A percentile compares a stretch with the other conserved stretches of the same genome.
Evolutionary conservation across 2,329 filamentous ascomycete species (phyloP).

Genomic region (Fusarium xylarioides): DNA sequence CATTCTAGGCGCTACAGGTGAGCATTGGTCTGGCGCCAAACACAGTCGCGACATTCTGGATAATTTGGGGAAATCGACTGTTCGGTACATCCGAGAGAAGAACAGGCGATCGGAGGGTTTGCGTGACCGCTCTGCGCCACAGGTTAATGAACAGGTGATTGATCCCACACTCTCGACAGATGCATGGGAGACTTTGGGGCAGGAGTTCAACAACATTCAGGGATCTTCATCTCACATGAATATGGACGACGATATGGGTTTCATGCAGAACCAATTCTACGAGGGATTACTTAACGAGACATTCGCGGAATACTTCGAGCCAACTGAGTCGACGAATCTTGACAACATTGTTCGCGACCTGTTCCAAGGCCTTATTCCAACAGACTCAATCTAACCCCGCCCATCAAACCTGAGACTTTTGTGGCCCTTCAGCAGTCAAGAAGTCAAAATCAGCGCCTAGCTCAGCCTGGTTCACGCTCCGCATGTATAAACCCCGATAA

Average conservation of each 20-base stretch:
- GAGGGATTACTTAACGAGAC: slow-evolving; percentile 39
- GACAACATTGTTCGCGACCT: slow-evolving; percentile 47
- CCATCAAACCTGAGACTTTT: not conserved
- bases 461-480: slow-evolving; percentile 68
- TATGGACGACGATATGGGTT: not conserved
- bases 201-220: not conserved
- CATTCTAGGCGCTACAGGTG: slow-evolving; percentile 60
- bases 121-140: not conserved
- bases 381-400: slow-evolving; percentile 16
- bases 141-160: not conserved
- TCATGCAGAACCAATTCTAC: slow-evolving; percentile 37
- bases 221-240: not conserved
- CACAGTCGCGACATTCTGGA: slow-evolving; percentile 56
- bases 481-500: slow-evolving; percentile 67
- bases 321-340: slow-evolving; percentile 44
- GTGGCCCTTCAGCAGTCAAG: slow-evolving; percentile 57
- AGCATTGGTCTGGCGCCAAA: slow-evolving; percentile 62
- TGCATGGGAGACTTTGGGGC: not conserved
- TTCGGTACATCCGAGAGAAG: slow-evolving; percentile 42
- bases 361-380: slow-evolving; percentile 51
- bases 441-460: slow-evolving; percentile 70
- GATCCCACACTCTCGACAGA: not conserved
- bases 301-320: slow-evolving; percentile 43
- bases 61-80: slow-evolving; percentile 47
- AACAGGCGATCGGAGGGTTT: not conserved